Conservation (phyloP, 257 asterid genomes). For the Rauvolfia tetraphylla region DNA sequence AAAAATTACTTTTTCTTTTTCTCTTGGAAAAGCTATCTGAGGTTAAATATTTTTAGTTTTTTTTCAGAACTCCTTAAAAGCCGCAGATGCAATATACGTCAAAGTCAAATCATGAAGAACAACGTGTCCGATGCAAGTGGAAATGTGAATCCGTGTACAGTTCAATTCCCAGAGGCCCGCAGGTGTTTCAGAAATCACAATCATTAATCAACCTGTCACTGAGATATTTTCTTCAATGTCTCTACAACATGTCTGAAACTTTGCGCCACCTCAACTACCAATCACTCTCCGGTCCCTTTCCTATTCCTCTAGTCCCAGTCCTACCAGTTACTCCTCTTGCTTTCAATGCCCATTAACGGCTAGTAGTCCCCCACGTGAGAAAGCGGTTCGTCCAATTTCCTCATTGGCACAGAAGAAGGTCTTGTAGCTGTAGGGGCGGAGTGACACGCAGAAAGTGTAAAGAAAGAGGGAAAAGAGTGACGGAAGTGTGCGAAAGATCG, state of each 20-base stretch:
- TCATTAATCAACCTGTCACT: neutral
- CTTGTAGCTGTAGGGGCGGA: neutral
- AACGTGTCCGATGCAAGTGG: no score
- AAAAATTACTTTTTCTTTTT: no score
- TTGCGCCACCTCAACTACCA: neutral
- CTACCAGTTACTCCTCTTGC: constrained; percentile 17
- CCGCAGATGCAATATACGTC: no score
- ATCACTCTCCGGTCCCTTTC: constrained; percentile 6
- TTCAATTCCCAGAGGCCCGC: neutral
- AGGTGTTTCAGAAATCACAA: neutral
- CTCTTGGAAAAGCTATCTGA: no score
- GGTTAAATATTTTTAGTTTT: no score
- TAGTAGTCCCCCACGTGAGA: neutral
- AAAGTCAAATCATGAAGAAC: no score
- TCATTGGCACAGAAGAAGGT: neutral
- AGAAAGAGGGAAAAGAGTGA: neutral
- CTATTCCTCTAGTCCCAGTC: neutral
- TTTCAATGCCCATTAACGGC: constrained; percentile 19
- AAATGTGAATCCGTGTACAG: no score
- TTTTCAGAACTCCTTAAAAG: no score
- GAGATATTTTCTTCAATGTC: neutral
- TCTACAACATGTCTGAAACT: neutral
- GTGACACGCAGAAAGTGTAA: neutral
- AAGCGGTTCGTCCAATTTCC: neutral
- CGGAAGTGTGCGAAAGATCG: neutral